Evolutionary conservation across 2,329 filamentous ascomycete genomes (phyloP), one percentile per base, ranked within the genome.

Genomic region (Fusarium clavum): DNA sequence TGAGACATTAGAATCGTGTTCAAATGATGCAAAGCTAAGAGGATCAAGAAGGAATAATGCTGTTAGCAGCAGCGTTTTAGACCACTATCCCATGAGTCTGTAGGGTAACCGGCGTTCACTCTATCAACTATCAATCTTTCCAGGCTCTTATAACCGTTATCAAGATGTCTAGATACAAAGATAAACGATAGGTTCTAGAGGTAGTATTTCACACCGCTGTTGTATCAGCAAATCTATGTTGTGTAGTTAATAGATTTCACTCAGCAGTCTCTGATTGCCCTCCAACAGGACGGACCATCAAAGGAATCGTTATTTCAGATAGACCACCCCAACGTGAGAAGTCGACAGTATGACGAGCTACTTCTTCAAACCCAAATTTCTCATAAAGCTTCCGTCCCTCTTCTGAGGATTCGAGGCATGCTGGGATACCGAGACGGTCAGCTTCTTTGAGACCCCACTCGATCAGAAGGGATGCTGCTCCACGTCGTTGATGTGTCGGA

Each of bases 351-450:
- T 76, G 30, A 20, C 32, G 16, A 38, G 32, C 76, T 8, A 79
- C 68, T 55, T 76, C 75, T n/a, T 72, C 60, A 66, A 80, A 82
- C 0, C 80, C 81, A 38, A 74, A 75, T 68, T 76, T 79, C 57
- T 76, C 74, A 55, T 82, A 82, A 22, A 83, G 65, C 2, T 59
- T 55, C 9, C 69, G 75, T 0, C 79, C 81, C 8, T 77, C 69
- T 0, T 64, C 56, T 1, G 80, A 79, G 1, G 81, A 76, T 69
- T 83, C 81, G 18, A 82, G 74, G 51, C 79, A 82, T 1, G 72
- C 71, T 5, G 78, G 75, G n/a, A 83, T 59, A 8, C 78, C 77
- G 4, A 81, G 75, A 12, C 75, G 63, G 49, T 81, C 79, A 18
- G 81, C 79, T 66, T 82, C 76, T 11, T 75, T 74, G n/a, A 76